Conservation (phyloP, 129 eudicot species). For the Escallonia rubra region DNA sequence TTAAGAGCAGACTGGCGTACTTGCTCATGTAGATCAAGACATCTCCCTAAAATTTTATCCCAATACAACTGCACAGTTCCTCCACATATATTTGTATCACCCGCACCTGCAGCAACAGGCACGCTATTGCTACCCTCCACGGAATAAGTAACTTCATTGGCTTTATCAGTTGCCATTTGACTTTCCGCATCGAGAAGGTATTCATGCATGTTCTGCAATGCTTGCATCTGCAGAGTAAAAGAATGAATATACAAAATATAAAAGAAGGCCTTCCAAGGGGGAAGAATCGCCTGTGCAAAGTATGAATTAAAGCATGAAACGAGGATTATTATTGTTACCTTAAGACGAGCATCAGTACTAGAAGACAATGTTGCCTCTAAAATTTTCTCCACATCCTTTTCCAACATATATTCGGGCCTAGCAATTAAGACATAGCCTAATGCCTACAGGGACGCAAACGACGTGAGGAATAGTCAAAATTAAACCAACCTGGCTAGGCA, state of each 20-base stretch:
- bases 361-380: conserved; percentile 74
- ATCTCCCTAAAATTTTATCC: conserved; percentile 75
- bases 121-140: conserved; percentile 51
- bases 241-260: background rate
- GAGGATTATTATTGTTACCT: conserved; percentile 40
- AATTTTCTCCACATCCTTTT: conserved; percentile 73
- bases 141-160: conserved; percentile 31
- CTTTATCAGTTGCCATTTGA: conserved; percentile 62
- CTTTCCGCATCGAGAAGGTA: conserved; percentile 91
- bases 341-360: conserved; percentile 59
- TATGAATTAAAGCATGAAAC: background rate
- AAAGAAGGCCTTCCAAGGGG: background rate
- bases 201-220: conserved; percentile 82
- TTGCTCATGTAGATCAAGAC: conserved; percentile 76
- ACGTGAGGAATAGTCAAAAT: conserved; percentile 8
- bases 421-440: conserved; percentile 90
- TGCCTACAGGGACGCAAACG: conserved; percentile 50
- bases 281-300: background rate
- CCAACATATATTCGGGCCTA: conserved; percentile 84
- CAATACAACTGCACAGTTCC: conserved; percentile 91
- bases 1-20: conserved; percentile 84
- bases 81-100: conserved; percentile 96
- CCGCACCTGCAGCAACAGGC: conserved; percentile 99
- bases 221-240: conserved; percentile 56
- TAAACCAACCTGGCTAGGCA: conserved; percentile 1